Evolutionary conservation across 345 rosid species (phyloP).

Genomic region (Psidium guajava): DNA sequence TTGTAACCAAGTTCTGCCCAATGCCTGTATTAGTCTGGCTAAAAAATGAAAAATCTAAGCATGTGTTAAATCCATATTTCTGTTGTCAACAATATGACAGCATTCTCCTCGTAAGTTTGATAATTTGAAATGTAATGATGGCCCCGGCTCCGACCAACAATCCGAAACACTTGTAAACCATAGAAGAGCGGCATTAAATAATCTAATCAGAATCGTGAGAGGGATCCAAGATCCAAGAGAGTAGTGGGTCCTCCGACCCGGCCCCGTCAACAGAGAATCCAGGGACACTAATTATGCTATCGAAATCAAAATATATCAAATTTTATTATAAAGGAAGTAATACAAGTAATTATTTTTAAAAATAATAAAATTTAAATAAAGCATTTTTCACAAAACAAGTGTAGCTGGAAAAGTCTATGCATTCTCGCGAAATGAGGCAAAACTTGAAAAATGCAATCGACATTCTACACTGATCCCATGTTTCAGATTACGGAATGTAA

Average conservation of each 20-base stretch:
- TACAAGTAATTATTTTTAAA: too few relatives aligned
- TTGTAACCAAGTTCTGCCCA: too few relatives aligned
- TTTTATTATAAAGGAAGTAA: too few relatives aligned
- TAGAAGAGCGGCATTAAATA: not conserved
- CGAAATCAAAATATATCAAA: not conserved
- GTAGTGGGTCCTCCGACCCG: not conserved
- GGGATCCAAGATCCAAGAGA: not conserved
- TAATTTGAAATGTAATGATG: not conserved
- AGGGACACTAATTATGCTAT: not conserved
- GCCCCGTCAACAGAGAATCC: not conserved
- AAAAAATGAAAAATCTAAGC: too few relatives aligned
- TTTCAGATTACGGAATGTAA: not conserved
- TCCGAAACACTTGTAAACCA: not conserved
- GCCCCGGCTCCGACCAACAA: not conserved
- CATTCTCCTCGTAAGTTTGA: too few relatives aligned
- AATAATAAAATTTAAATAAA: too few relatives aligned
- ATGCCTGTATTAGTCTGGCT: too few relatives aligned
- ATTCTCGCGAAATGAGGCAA: too few relatives aligned
- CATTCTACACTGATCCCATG: not conserved
- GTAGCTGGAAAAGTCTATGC: too few relatives aligned
- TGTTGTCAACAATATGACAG: too few relatives aligned
- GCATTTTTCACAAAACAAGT: too few relatives aligned
- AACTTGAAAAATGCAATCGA: not conserved
- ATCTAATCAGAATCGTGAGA: not conserved
- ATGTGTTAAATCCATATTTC: too few relatives aligned